Percentiles rank a stretch among this genome's conserved stretches.
phyloP scores from a whole-genome alignment of 2,329 filamentous ascomycete species.

The Leptographium flavum region DNA sequence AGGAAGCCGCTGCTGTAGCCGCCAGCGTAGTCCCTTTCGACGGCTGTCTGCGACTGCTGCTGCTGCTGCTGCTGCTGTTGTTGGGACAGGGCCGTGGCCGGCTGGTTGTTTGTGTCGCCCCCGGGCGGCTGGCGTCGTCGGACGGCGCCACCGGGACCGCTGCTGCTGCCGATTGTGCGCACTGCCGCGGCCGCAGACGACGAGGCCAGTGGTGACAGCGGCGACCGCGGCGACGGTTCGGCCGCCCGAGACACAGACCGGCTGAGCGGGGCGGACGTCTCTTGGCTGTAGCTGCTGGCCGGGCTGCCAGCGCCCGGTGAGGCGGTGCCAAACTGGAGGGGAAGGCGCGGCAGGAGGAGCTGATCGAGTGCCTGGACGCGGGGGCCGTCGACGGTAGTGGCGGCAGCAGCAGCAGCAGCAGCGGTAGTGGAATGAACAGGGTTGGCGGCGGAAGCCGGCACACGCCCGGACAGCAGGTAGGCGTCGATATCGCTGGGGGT shows the following conservation, averaged over 20 bases:
- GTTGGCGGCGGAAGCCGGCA: neutral
- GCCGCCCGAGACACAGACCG: neutral
- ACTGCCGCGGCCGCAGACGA: neutral
- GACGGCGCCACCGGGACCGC: too few species aligned
- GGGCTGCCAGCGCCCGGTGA: neutral
- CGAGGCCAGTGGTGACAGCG: too few species aligned
- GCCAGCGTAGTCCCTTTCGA: neutral
- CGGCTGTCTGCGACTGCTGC: neutral
- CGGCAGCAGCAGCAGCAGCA: neutral
- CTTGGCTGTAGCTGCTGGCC: neutral
- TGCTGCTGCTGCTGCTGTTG: neutral
- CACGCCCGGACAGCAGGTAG: conserved; percentile 16
- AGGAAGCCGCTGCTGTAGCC: neutral
- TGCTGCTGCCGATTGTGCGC: neutral
- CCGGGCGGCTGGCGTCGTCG: neutral
- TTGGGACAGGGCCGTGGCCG: neutral
- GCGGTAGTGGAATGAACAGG: neutral
- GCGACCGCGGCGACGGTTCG: neutral
- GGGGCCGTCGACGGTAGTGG: neutral
- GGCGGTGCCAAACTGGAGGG: conserved; percentile 15
- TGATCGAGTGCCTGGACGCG: conserved; percentile 18
- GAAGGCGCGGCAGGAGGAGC: conserved; percentile 22
- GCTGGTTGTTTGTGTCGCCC: neutral
- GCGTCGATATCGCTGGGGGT: conserved; percentile 37
- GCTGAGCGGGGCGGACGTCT: neutral